These are phyloP conservation scores for Dipodascopsis uninucleata DNA, from an alignment of 805 yeast genomes.

Conservation along the genomic window DNA sequence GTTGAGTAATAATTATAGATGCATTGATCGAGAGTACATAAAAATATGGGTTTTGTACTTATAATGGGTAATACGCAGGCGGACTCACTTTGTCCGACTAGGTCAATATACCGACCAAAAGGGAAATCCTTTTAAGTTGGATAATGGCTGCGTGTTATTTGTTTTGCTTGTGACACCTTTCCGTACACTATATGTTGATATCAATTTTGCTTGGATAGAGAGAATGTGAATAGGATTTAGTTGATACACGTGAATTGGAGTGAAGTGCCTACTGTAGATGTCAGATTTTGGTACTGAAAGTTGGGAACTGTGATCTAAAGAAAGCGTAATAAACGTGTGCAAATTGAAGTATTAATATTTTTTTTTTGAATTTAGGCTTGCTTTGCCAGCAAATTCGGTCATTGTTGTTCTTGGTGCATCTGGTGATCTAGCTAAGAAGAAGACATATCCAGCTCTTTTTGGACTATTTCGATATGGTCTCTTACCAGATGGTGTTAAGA, in stretches of 20 bases:
- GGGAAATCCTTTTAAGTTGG: no score
- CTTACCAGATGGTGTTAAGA: conserved; percentile 63
- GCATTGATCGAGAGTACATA: no score
- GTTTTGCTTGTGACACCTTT: no score
- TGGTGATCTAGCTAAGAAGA: conserved; percentile 92
- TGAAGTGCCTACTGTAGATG: not conserved
- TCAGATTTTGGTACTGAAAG: not conserved
- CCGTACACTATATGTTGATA: no score
- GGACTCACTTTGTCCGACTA: no score
- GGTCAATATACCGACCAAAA: no score
- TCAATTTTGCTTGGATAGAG: not conserved
- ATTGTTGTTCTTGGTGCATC: conserved; percentile 91
- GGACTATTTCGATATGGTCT: conserved; percentile 62
- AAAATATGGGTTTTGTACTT: no score
- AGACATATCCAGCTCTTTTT: conserved; percentile 57
- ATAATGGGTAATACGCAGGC: no score
- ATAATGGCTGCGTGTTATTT: no score
- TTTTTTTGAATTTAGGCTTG: conserved; percentile 6
- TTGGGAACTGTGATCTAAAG: not conserved
- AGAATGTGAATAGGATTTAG: not conserved
- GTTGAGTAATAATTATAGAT: no score
- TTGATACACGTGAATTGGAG: not conserved
- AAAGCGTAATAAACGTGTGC: not conserved
- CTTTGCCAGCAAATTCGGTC: conserved; percentile 50
- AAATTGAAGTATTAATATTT: not conserved